Evolutionary conservation across 192 early-diverging fungal genomes (phyloP), one percentile per base, ranked within the genome.

Genomic region (Coemansia sp.): DNA sequence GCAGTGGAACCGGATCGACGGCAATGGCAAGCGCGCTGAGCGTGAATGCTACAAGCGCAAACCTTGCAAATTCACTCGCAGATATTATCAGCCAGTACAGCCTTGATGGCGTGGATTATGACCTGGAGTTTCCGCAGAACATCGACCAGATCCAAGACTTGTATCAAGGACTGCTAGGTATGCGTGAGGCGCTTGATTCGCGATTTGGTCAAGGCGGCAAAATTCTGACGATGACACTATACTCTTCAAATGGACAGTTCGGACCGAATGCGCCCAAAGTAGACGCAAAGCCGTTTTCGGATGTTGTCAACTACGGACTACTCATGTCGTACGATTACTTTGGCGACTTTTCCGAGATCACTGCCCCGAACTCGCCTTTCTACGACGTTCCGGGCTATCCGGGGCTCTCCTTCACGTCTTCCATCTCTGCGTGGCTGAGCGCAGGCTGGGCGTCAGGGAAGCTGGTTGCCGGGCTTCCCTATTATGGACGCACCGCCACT

Each of bases 301-400:
- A 85, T 55, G 67, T 85, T 25, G 79, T 93, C 15, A 80, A 87
- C 70, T 85, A 83, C 42, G 85, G 91, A 35, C 86, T 89, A 57
- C 63, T 94, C 14, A 91, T 92, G 89, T 85, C 84, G 15, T 90
- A 91, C 65, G 89, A 88, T 75, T 84, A 76, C 46, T 73, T 85
- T 65, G 85, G 87, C n/a, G 53, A 72, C 82, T 62, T 87, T 84
- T 86, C 79, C 45, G 32, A 49, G 65, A 50, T 68, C 42, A 56
- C 85, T 71, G 53, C 86, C 66, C 64, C 86, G 73, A 61, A 89
- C 79, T 76, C 86, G 79, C 57, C 87, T 66, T 61, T 80, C 75
- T 61, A 74, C 43, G 71, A 75, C 43, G 58, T 73, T 5, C 71
- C 70, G 15, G 63, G 63, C 6, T 63, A 75, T n/a, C 67, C 65